Base-by-base conservation (phyloP, 192 early-diverging fungal species). In the Paraglomus occultum region DNA sequence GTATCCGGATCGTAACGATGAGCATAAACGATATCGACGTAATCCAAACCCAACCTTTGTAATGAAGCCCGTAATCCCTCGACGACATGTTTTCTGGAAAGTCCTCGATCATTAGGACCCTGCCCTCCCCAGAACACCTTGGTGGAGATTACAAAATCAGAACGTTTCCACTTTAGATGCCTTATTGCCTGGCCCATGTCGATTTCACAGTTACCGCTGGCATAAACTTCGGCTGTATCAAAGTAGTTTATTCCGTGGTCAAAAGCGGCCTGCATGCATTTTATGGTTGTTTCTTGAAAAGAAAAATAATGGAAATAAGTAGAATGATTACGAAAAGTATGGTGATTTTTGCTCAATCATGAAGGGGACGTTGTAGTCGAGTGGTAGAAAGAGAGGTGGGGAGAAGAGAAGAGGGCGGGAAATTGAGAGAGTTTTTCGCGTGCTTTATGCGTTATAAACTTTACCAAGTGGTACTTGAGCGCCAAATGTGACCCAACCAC, bases 1-100 rank as follows among this genome's bases (percentile, higher is more conserved):
- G 85, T 89, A 62, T 82, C 78, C 10, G 65, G 59, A 70, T 90
- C 92, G 11, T 91, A 92, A 38, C 93, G 79, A 72, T 95, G 93
- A 18, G 93, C 93, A 76, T 86, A 92, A 46, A 94, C 76, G 10
- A 92, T 70, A 79, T 92, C 86, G 10, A 90, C 88, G 80, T 92
- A 89, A 44, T 88, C 88, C 58, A 92, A 72, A 54, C 89, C 81
- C 40, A 93, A 77, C 11, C 93, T 83, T 53, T 85, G 85, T 40
- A 92, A 78, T 18, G 83, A 90, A 1, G 90, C 91, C 17, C 84
- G 78, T 15, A 86, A 79, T 18, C 93, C 93, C 61, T 94, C 91
- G 67, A 93, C 79, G 42, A 94, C 87, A 76, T 95, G 91, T 70
- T 95, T 95, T 58, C 91, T 82, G 1, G 91, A 92, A 22, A 95